These are phyloP conservation scores for Arctium lappa DNA, from an alignment of 129 eudicot genomes.

Conservation along the genomic window DNA sequence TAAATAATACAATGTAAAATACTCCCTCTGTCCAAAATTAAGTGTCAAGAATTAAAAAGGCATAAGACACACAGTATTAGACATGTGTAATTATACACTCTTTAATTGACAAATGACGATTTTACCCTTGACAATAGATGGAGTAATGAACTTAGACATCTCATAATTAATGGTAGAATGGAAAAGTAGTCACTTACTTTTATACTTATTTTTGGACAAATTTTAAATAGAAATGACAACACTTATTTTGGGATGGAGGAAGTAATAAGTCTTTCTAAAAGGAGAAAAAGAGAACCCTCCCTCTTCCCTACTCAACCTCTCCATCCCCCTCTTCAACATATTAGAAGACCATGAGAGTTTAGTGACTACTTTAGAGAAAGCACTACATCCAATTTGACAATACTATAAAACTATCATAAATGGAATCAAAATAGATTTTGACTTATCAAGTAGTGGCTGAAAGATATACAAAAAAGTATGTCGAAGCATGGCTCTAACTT, in stretches of 20 bases:
- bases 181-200: too few relatives aligned
- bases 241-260: neutral
- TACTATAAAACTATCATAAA: neutral
- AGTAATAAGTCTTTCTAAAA: neutral
- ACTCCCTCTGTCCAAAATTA: neutral
- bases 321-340: neutral
- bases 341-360: neutral
- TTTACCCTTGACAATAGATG: neutral
- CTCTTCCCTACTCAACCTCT: neutral
- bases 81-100: neutral
- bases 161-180: neutral
- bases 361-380: neutral
- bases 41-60: neutral
- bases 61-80: neutral
- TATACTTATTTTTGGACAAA: too few relatives aligned
- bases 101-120: neutral
- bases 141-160: neutral
- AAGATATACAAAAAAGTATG: neutral
- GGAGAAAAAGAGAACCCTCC: neutral
- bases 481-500: neutral
- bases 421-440: neutral
- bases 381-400: neutral
- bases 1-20: neutral
- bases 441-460: neutral
- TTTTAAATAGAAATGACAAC: neutral